These are phyloP conservation scores for Clitoria ternatea DNA, from an alignment of 306 rosid genomes.

Conservation along the genomic window DNA sequence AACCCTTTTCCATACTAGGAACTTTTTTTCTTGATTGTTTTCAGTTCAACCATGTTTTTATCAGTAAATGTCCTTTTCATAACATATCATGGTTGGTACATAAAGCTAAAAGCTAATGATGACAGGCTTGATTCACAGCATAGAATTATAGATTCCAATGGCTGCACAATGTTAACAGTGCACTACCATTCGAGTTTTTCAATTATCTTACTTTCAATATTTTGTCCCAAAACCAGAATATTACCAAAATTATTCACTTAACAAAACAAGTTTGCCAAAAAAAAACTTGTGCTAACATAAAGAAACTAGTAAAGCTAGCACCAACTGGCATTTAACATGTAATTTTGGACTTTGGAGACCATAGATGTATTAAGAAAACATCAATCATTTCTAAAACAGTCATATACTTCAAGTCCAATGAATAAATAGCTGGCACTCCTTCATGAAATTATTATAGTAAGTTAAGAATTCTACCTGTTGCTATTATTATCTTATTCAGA, in stretches of 20 bases:
- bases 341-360: slow-evolving; percentile 22
- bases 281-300: neutral
- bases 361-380: neutral
- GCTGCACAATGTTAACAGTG: slow-evolving; percentile 6
- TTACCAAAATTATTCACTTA: neutral
- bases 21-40: neutral
- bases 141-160: neutral
- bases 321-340: slow-evolving; percentile 5
- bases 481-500: slow-evolving; percentile 25
- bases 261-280: neutral
- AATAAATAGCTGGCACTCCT: neutral
- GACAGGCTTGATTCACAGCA: slow-evolving; percentile 1
- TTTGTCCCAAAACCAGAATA: neutral
- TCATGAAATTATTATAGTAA: slow-evolving; percentile 6
- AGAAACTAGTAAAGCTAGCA: slow-evolving; percentile 10
- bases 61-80: neutral
- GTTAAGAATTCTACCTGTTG: slow-evolving; percentile 7
- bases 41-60: slow-evolving; percentile 5
- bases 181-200: slow-evolving; percentile 14
- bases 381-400: neutral
- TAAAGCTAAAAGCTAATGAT: slow-evolving; percentile 2
- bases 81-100: neutral
- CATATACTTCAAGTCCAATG: neutral
- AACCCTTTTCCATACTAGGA: neutral
- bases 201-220: neutral